Conservation (phyloP, 352 stramenopile species). For the Phytophthora melonis region DNA sequence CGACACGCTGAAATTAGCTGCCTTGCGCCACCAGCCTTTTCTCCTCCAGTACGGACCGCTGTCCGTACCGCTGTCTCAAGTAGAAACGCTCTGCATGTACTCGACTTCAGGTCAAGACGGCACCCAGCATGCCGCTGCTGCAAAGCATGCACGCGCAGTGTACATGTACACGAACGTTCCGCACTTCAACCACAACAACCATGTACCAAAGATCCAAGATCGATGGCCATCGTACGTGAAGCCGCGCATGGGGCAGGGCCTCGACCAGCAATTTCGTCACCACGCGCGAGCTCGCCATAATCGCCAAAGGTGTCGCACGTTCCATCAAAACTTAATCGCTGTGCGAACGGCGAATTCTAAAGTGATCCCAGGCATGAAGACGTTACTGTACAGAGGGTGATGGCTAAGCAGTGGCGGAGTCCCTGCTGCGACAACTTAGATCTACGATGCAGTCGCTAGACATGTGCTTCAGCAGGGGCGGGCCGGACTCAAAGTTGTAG, state of each 20-base stretch:
- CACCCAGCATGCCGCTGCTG: not conserved
- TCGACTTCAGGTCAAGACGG: not conserved
- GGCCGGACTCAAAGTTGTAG: conserved; percentile 54
- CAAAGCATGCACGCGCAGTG: not conserved
- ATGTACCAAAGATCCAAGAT: too few species aligned
- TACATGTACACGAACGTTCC: not conserved
- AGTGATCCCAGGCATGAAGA: conserved; percentile 2
- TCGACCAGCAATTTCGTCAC: not conserved
- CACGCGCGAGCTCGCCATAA: not conserved
- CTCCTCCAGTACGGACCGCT: not conserved
- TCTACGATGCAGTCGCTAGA: conserved; percentile 45
- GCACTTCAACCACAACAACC: not conserved
- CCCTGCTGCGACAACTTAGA: conserved; percentile 26
- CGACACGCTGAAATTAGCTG: not conserved
- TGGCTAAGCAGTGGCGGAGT: conserved; percentile 5
- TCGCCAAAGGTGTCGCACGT: not conserved
- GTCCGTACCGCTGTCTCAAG: not conserved
- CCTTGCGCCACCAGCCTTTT: not conserved
- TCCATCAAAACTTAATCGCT: conserved; percentile 6
- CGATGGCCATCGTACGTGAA: not conserved
- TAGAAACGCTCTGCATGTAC: too few species aligned
- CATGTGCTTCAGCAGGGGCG: conserved; percentile 40
- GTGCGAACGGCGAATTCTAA: not conserved
- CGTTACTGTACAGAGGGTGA: not conserved
- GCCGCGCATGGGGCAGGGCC: not conserved